phyloP scores from a whole-genome alignment of 2,329 filamentous ascomycete species.

The Ophiocordyceps sinensis region DNA sequence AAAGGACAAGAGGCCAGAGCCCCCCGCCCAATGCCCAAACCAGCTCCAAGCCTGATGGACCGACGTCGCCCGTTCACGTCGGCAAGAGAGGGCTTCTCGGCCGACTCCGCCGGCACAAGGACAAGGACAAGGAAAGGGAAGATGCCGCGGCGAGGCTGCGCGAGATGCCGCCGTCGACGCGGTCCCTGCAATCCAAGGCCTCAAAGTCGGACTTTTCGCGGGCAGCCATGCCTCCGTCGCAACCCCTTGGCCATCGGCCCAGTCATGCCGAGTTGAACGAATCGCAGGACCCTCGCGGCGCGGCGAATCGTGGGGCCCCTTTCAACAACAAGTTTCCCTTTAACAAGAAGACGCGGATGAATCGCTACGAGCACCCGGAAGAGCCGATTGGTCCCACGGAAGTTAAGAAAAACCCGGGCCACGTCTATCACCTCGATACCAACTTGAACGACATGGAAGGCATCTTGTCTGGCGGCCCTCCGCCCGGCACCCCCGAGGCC shows the following conservation, averaged over 20 bases:
- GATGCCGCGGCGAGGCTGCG: slow-evolving; percentile 29
- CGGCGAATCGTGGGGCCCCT: slow-evolving; percentile 27
- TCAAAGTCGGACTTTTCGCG: slow-evolving; percentile 32
- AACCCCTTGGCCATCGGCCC: slow-evolving; percentile 16
- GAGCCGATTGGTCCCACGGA: slow-evolving; percentile 48
- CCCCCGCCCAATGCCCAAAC: slow-evolving; percentile 66
- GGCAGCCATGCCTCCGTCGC: slow-evolving; percentile 22
- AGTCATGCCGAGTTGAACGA: slow-evolving; percentile 14
- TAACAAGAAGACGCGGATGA: slow-evolving; percentile 36
- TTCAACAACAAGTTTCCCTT: slow-evolving; percentile 52
- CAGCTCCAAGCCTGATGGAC: slow-evolving; percentile 38
- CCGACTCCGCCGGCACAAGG: slow-evolving; percentile 35
- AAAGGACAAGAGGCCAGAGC: slow-evolving; percentile 54
- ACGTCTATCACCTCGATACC: slow-evolving; percentile 68
- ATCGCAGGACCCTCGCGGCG: slow-evolving; percentile 13
- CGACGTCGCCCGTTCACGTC: slow-evolving; percentile 43
- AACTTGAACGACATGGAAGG: slow-evolving; percentile 85
- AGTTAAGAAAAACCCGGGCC: slow-evolving; percentile 40
- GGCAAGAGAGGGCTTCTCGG: slow-evolving; percentile 36
- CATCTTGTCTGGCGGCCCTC: slow-evolving; percentile 59
- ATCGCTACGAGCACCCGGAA: slow-evolving; percentile 37
- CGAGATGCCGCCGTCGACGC: slow-evolving; percentile 38
- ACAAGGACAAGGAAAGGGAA: slow-evolving; percentile 23
- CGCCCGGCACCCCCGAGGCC: slow-evolving; percentile 56
- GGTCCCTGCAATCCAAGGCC: slow-evolving; percentile 35